A percentile compares a stretch with the other conserved stretches of the same genome.
Evolutionary conservation across 1,139 yeast genomes (phyloP).

Genomic region (Candida sp.): DNA sequence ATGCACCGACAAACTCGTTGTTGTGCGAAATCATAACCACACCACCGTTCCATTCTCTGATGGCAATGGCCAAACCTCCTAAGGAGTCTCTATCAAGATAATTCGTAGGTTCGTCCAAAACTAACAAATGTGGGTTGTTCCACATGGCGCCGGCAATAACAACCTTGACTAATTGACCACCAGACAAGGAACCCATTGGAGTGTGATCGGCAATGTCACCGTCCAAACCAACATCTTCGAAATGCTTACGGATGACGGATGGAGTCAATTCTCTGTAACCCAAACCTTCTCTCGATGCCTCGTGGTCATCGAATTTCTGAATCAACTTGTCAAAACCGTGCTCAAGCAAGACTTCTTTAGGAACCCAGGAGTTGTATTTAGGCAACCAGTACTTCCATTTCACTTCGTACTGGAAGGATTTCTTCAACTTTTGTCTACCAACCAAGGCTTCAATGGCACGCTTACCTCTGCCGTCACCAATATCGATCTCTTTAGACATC

Average conservation of each 20-base stretch:
- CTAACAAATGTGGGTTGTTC: constrained; percentile 99
- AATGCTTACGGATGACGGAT: constrained; percentile 92
- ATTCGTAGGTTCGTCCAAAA: constrained; percentile 98
- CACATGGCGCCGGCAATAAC: constrained; percentile 99
- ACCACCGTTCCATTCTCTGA: constrained; percentile 98
- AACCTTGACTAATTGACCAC: constrained; percentile 98
- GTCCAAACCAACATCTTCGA: constrained; percentile 96
- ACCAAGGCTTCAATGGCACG: constrained; percentile 92
- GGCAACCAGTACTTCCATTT: constrained; percentile 97
- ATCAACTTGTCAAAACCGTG: constrained; percentile 88
- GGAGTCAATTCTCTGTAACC: constrained; percentile 96
- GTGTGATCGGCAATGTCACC: constrained; percentile 99
- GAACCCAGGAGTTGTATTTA: constrained; percentile 92
- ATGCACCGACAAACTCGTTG: constrained; percentile 95
- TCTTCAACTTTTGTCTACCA: constrained; percentile 96
- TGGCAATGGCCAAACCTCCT: constrained; percentile 97
- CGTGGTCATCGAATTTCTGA: constrained; percentile 97
- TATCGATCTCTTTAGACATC: constrained; percentile 79
- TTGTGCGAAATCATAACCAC: constrained; percentile 99
- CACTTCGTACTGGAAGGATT: constrained; percentile 94
- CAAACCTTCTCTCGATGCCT: constrained; percentile 98
- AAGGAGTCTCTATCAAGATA: constrained; percentile 97
- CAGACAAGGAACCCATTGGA: constrained; percentile 94
- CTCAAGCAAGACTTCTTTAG: constrained; percentile 78
- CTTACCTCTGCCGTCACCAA: constrained; percentile 88